phyloP scores from a whole-genome alignment of 371 early-diverging fungal genomes.

The Mortierella sp. region DNA sequence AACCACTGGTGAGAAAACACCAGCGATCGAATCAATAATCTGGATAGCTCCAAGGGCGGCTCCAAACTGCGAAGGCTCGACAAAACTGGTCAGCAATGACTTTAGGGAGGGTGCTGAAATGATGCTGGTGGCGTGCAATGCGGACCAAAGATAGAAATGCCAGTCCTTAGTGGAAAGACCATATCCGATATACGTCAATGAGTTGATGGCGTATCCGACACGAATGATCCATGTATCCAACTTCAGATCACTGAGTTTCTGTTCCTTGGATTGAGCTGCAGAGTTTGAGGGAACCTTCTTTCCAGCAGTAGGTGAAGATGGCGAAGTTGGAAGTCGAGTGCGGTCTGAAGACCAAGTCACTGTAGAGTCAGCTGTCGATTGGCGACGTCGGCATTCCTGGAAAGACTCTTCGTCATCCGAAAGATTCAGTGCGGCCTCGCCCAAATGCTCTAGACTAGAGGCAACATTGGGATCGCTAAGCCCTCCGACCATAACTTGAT shows the following conservation, averaged over 20 bases:
- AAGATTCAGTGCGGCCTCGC: constrained; percentile 31
- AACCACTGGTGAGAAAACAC: constrained; percentile 51
- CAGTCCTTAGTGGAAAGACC: constrained; percentile 50
- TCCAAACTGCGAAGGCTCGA: constrained; percentile 64
- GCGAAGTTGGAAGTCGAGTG: constrained; percentile 7
- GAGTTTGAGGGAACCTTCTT: background rate
- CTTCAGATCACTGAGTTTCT: constrained; percentile 10
- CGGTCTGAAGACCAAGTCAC: constrained; percentile 15
- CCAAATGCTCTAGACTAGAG: constrained; percentile 47
- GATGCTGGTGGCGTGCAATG: constrained; percentile 58
- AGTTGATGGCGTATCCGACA: constrained; percentile 55
- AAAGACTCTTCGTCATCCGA: constrained; percentile 40
- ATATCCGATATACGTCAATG: constrained; percentile 45
- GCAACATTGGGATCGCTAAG: constrained; percentile 22
- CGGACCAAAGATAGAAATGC: constrained; percentile 46
- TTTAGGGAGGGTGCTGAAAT: constrained; percentile 60
- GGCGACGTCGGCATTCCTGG: constrained; percentile 34
- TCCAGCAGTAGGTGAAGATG: background rate
- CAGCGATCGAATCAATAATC: constrained; percentile 63
- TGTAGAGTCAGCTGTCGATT: constrained; percentile 20
- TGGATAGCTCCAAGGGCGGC: constrained; percentile 66
- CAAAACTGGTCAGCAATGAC: constrained; percentile 60
- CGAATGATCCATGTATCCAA: constrained; percentile 65
- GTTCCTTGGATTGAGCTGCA: constrained; percentile 7
- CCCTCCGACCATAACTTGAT: constrained; percentile 11